These are phyloP conservation scores for Rubia yunnanensis DNA, from an alignment of 257 asterid species.

Conservation along the genomic window DNA sequence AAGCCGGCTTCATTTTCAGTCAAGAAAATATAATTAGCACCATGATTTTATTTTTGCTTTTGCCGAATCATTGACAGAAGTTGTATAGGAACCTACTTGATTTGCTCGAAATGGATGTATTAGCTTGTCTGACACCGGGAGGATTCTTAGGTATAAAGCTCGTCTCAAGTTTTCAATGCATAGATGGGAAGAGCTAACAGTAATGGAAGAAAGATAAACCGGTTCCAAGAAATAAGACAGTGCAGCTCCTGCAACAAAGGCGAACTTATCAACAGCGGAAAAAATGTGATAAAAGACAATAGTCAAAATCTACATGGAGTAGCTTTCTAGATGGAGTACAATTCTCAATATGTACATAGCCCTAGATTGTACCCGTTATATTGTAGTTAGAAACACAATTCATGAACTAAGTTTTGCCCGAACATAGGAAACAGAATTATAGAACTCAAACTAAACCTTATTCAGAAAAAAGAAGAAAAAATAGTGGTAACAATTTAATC, in stretches of 20 bases:
- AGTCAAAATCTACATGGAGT: too few species aligned
- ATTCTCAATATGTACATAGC: not conserved
- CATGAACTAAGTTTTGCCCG: too few species aligned
- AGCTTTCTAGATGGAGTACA: not conserved
- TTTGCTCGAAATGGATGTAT: slow-evolving; percentile 57
- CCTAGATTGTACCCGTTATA: too few species aligned
- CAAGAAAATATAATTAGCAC: slow-evolving; percentile 2
- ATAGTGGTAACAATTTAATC: not conserved
- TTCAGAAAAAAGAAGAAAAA: not conserved
- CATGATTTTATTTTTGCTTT: not conserved
- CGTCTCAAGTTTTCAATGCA: slow-evolving; percentile 34
- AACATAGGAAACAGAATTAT: not conserved
- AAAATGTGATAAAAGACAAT: not conserved
- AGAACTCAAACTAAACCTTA: not conserved
- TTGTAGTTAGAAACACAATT: too few species aligned
- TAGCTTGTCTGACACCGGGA: slow-evolving; percentile 48
- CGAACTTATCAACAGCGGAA: not conserved
- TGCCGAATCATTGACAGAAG: not conserved
- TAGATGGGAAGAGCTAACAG: slow-evolving; percentile 48
- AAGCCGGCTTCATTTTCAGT: slow-evolving; percentile 40
- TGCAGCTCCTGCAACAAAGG: slow-evolving; percentile 54
- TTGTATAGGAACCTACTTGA: slow-evolving; percentile 31
- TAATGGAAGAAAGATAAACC: slow-evolving; percentile 58
- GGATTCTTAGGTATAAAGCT: slow-evolving; percentile 49
- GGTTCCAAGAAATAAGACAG: slow-evolving; percentile 82